Percentiles rank a stretch among this genome's conserved stretches.
Evolutionary conservation across 2,329 filamentous ascomycete genomes (phyloP).

Genomic region (Penicillium paneum): DNA sequence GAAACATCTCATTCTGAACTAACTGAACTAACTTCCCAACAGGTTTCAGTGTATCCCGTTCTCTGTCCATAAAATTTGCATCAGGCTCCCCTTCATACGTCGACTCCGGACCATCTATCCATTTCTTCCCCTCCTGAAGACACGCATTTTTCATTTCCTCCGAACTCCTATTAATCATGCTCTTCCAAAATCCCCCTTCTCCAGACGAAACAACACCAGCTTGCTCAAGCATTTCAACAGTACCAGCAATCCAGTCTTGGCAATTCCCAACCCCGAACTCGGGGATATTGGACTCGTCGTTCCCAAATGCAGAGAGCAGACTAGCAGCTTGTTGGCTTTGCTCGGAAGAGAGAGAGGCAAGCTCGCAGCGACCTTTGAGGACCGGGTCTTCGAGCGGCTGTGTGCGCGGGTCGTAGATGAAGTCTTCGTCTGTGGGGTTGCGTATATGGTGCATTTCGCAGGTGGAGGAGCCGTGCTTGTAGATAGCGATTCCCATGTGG

Average conservation of each 20-base stretch:
- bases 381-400: not conserved
- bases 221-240: not conserved
- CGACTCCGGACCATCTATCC: not conserved
- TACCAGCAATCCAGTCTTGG: not conserved
- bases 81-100: not conserved
- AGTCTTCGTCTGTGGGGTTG: not conserved
- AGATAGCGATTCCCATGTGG: not conserved
- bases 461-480: not conserved
- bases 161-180: not conserved
- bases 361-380: not conserved
- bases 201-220: not conserved
- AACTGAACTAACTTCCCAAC: constrained; percentile 1
- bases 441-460: not conserved
- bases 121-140: not conserved
- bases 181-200: not conserved
- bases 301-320: not conserved
- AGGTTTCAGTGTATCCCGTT: not conserved
- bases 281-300: not conserved
- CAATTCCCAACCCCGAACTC: not conserved
- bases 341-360: not conserved
- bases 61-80: not conserved
- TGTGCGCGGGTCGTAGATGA: not conserved
- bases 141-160: constrained; percentile 1
- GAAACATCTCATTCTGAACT: not conserved
- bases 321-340: not conserved